phyloP scores from a whole-genome alignment of 2,329 filamentous ascomycete genomes.

The Nakataea oryzae region DNA sequence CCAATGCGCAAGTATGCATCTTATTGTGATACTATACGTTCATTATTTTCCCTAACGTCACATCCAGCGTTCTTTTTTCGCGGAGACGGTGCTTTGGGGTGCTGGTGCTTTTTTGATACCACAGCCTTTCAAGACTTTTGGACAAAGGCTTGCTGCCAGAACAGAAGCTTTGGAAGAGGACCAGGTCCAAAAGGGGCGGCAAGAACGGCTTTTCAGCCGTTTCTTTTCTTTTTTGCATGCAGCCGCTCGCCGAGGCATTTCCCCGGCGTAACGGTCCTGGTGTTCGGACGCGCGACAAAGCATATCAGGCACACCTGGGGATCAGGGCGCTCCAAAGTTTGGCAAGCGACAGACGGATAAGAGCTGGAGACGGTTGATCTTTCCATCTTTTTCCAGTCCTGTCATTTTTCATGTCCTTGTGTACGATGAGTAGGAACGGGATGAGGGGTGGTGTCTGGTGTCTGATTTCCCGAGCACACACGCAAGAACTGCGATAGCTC shows the following conservation, averaged over 20 bases:
- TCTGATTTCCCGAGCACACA: not conserved
- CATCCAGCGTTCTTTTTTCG: not conserved
- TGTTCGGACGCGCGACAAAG: not conserved
- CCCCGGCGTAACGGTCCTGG: not conserved
- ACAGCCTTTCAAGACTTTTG: not conserved
- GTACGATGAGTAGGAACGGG: constrained; percentile 2
- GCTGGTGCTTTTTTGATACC: constrained; percentile 1
- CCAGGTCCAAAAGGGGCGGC: not conserved
- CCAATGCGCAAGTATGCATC: not conserved
- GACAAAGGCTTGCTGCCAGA: not conserved
- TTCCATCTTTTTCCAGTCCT: not conserved
- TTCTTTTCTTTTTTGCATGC: not conserved
- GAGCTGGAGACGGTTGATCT: not conserved
- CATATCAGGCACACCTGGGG: not conserved
- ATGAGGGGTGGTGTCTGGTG: not conserved
- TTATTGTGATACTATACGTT: not conserved
- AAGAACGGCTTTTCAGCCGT: not conserved
- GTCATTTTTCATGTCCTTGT: not conserved
- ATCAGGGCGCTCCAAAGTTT: not conserved
- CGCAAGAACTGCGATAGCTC: not conserved
- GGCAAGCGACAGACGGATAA: not conserved
- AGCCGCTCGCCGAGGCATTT: not conserved
- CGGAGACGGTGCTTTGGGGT: not conserved
- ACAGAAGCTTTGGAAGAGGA: not conserved
- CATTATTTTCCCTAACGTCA: not conserved